These are phyloP conservation scores for Phytophthora chlamydospora DNA, from an alignment of 352 stramenopile genomes.

Conservation along the genomic window DNA sequence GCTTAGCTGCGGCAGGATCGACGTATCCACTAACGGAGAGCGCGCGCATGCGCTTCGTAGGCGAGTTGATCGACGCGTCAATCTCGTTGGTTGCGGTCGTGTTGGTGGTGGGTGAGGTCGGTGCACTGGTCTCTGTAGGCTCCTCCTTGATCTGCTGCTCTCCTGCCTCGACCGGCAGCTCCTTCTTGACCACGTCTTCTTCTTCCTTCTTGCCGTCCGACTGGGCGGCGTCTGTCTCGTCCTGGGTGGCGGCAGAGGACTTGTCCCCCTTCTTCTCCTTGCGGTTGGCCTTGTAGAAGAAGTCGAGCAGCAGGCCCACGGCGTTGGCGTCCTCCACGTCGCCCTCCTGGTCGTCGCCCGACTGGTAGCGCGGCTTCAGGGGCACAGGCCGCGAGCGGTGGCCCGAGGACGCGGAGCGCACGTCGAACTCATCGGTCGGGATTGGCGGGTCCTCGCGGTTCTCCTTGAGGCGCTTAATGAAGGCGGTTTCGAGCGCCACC, in stretches of 20 bases:
- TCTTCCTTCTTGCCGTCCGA: slow-evolving; percentile 10
- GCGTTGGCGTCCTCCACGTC: slow-evolving; percentile 68
- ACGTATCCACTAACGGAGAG: slow-evolving; percentile 68
- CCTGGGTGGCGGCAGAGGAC: background rate
- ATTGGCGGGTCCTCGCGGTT: slow-evolving; percentile 75
- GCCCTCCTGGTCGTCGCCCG: slow-evolving; percentile 27
- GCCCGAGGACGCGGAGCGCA: slow-evolving; percentile 20
- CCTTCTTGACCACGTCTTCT: background rate
- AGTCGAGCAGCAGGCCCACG: slow-evolving; percentile 74
- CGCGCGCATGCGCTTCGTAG: slow-evolving; percentile 79
- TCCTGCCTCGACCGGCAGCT: background rate
- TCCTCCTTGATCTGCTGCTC: slow-evolving; percentile 44
- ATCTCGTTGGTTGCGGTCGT: slow-evolving; percentile 31
- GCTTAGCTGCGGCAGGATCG: slow-evolving; percentile 60
- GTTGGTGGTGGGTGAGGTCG: slow-evolving; percentile 19
- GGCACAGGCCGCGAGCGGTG: slow-evolving; percentile 29
- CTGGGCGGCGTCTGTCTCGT: slow-evolving; percentile 6
- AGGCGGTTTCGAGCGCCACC: slow-evolving; percentile 72
- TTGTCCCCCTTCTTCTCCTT: slow-evolving; percentile 49
- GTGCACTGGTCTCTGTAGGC: slow-evolving; percentile 24
- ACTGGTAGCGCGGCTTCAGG: slow-evolving; percentile 35
- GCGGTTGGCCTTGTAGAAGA: slow-evolving; percentile 84
- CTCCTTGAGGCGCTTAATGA: slow-evolving; percentile 80
- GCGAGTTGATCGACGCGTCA: slow-evolving; percentile 58
- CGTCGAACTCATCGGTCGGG: slow-evolving; percentile 58